Evolutionary conservation across 225 moss, liverwort and hornwort genomes (phyloP).

Genomic region (Bryoerythrophyllum caledonicum): DNA sequence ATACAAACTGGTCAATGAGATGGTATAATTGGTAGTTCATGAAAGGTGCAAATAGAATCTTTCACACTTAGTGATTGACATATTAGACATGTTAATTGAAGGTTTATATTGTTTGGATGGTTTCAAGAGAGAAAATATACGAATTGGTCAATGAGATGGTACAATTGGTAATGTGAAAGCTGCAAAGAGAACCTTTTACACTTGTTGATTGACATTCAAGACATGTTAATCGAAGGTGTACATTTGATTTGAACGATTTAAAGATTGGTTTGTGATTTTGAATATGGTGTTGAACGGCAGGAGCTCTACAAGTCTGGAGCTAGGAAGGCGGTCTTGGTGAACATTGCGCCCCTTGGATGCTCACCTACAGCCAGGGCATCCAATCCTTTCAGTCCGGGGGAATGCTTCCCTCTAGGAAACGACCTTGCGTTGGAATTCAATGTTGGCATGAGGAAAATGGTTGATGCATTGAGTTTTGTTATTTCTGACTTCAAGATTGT

Average conservation of each 20-base stretch:
- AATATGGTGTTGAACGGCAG: constrained; percentile 19
- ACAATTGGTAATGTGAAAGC: too few relatives aligned
- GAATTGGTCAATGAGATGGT: too few relatives aligned
- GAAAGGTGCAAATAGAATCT: too few relatives aligned
- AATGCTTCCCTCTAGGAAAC: constrained; percentile 38
- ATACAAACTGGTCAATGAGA: too few relatives aligned
- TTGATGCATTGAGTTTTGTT: constrained; percentile 13
- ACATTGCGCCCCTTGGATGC: constrained; percentile 43
- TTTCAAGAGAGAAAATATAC: not conserved
- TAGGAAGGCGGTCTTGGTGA: constrained; percentile 42
- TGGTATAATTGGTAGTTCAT: too few relatives aligned
- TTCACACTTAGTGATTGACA: too few relatives aligned
- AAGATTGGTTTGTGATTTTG: not conserved
- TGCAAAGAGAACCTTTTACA: too few relatives aligned
- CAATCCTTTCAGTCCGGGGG: constrained; percentile 33
- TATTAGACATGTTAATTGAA: not conserved
- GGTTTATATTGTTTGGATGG: not conserved
- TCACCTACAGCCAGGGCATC: constrained; percentile 36
- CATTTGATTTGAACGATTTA: not conserved
- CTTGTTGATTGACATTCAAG: too few relatives aligned
- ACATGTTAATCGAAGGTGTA: not conserved
- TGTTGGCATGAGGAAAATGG: constrained; percentile 34
- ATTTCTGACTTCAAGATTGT: constrained; percentile 36
- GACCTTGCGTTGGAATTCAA: constrained; percentile 40
- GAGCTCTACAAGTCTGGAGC: constrained; percentile 37